phyloP scores from a whole-genome alignment of 129 eudicot genomes.

The Flaveria sonorensis region DNA sequence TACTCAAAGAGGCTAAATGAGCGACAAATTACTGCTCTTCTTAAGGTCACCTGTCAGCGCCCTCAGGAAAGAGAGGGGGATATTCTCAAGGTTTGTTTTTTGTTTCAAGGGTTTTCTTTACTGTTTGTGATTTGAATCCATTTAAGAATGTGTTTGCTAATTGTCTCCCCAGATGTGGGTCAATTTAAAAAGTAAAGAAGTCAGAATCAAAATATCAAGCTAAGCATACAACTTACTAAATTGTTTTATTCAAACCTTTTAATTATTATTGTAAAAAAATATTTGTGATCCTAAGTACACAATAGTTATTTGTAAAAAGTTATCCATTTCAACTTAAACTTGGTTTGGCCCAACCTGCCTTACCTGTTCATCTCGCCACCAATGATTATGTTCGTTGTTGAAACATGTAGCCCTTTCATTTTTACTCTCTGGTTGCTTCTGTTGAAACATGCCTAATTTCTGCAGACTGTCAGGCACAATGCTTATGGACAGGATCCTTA shows the following conservation, averaged over 20 bases:
- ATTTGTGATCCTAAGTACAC: slow-evolving; percentile 4
- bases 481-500: slow-evolving; percentile 81
- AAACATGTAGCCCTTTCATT: background rate
- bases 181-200: background rate
- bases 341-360: background rate
- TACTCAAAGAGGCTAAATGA: slow-evolving; percentile 87
- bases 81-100: slow-evolving; percentile 68
- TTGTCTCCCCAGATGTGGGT: background rate
- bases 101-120: background rate
- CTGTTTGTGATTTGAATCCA: background rate
- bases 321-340: background rate
- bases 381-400: background rate
- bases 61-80: slow-evolving; percentile 85
- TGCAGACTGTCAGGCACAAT: slow-evolving; percentile 83
- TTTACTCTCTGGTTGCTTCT: background rate
- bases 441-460: background rate
- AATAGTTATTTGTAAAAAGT: background rate
- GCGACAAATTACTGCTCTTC: slow-evolving; percentile 80
- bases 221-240: background rate
- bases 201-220: background rate
- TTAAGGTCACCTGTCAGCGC: slow-evolving; percentile 92
- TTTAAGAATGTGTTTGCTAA: background rate
- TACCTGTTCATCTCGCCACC: background rate
- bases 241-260: background rate
- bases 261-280: background rate